Percentiles rank a stretch among this genome's conserved stretches.
Evolutionary conservation across 2,329 filamentous ascomycete species (phyloP).

Genomic region (Mollisia scopiformis): DNA sequence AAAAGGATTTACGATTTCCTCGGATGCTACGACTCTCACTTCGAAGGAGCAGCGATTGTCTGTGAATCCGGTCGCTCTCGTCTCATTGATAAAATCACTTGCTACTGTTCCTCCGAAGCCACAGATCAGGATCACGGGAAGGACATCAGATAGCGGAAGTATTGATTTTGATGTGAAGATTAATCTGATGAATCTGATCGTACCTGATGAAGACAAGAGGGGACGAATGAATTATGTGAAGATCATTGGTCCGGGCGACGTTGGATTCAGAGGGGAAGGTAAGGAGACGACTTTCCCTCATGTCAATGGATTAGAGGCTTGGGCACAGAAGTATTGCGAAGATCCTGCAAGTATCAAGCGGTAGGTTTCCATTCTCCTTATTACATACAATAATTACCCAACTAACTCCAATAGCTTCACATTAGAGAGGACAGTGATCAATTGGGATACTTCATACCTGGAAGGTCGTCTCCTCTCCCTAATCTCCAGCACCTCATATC

Average conservation of each 20-base stretch:
- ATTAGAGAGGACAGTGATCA: conserved; percentile 55
- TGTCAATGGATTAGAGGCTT: conserved; percentile 23
- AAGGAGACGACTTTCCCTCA: conserved; percentile 23
- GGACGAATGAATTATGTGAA: conserved; percentile 56
- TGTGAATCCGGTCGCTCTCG: conserved; percentile 47
- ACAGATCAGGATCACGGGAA: conserved; percentile 52
- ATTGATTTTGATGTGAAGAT: conserved; percentile 57
- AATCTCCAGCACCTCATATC: conserved; percentile 52
- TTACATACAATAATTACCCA: not conserved
- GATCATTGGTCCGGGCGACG: conserved; percentile 51
- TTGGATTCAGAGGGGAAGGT: conserved; percentile 47
- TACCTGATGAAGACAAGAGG: conserved; percentile 46
- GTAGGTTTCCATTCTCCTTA: conserved; percentile 16
- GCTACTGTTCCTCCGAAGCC: conserved; percentile 58
- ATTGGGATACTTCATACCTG: conserved; percentile 57
- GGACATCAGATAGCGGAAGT: conserved; percentile 35
- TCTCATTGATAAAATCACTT: conserved; percentile 50
- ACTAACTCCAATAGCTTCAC: conserved; percentile 42
- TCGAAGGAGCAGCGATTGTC: conserved; percentile 53
- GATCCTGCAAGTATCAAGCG: conserved; percentile 29
- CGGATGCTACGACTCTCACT: conserved; percentile 50
- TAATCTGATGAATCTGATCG: conserved; percentile 56
- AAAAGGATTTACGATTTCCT: conserved; percentile 53
- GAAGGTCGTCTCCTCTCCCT: conserved; percentile 57
- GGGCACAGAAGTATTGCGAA: conserved; percentile 30